Conservation (phyloP, 305 asterid species). For the Fraxinus sp. region DNA sequence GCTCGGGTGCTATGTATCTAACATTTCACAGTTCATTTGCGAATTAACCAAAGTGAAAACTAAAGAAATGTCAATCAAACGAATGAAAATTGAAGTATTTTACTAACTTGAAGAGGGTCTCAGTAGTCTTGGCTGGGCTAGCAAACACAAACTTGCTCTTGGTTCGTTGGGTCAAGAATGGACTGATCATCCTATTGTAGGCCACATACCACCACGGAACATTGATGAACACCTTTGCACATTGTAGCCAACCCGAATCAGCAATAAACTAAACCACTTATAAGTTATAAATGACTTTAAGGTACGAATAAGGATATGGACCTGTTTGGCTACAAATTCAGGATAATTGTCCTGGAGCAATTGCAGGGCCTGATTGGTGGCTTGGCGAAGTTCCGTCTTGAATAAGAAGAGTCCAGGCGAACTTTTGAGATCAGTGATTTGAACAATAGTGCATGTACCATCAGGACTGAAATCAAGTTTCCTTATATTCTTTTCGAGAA, state of each 20-base stretch:
- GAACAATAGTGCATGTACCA: background rate
- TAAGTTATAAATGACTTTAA: background rate
- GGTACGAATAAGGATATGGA: slow-evolving; percentile 15
- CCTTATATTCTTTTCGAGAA: background rate
- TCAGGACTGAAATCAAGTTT: slow-evolving; percentile 7
- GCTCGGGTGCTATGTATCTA: slow-evolving; percentile 87
- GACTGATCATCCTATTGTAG: slow-evolving; percentile 84
- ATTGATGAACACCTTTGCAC: slow-evolving; percentile 82
- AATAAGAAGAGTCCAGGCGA: background rate
- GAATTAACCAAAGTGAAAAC: background rate
- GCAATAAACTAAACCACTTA: slow-evolving; percentile 1
- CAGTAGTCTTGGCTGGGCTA: slow-evolving; percentile 78
- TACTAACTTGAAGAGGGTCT: slow-evolving; percentile 76
- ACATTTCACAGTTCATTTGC: background rate
- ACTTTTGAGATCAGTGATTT: background rate
- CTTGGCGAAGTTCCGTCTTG: background rate
- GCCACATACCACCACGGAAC: slow-evolving; percentile 99
- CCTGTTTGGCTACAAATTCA: slow-evolving; percentile 26
- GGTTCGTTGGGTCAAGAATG: slow-evolving; percentile 83
- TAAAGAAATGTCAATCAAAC: background rate
- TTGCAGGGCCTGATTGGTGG: background rate
- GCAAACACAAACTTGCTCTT: slow-evolving; percentile 98
- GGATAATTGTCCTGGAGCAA: background rate
- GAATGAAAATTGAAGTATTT: background rate
- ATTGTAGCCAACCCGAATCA: slow-evolving; percentile 20